These are phyloP conservation scores for Cyclotella sp. DNA, from an alignment of 108 stramenopile genomes.

Conservation along the genomic window DNA sequence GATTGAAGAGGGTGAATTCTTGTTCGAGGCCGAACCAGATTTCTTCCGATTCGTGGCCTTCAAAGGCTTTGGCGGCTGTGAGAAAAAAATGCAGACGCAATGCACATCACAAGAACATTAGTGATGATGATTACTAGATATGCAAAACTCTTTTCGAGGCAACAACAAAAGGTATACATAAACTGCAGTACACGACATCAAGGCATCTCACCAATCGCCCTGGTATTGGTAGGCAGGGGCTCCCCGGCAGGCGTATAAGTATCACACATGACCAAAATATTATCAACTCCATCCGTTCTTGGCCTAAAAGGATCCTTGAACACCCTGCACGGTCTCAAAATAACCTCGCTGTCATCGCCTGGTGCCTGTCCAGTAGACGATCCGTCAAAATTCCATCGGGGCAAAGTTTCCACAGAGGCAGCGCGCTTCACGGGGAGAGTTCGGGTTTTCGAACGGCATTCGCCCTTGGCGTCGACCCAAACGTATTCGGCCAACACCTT, in stretches of 20 bases:
- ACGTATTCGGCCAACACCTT: constrained; percentile 89
- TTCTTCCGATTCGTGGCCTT: constrained; percentile 80
- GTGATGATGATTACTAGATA: no score
- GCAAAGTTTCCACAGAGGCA: constrained; percentile 64
- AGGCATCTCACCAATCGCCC: constrained; percentile 76
- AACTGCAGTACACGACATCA: not conserved
- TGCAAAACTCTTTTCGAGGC: constrained; percentile 2
- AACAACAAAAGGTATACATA: not conserved
- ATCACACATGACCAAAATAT: constrained; percentile 97
- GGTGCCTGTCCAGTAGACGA: constrained; percentile 95
- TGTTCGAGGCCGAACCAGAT: constrained; percentile 97
- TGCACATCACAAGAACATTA: not conserved
- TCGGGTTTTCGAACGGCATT: constrained; percentile 87
- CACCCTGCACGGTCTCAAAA: constrained; percentile 84
- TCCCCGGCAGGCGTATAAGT: constrained; percentile 92
- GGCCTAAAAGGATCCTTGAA: constrained; percentile 96
- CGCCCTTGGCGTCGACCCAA: constrained; percentile 92
- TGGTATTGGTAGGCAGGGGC: constrained; percentile 84
- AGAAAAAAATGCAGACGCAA: not conserved
- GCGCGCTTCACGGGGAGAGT: constrained; percentile 70
- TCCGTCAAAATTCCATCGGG: constrained; percentile 98
- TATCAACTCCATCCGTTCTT: constrained; percentile 76
- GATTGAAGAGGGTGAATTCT: constrained; percentile 99
- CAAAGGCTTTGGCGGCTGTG: constrained; percentile 78
- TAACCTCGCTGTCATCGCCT: constrained; percentile 97